These are phyloP conservation scores for Colletotrichum coccodes DNA, from an alignment of 2,329 filamentous ascomycete species.

Conservation along the genomic window DNA sequence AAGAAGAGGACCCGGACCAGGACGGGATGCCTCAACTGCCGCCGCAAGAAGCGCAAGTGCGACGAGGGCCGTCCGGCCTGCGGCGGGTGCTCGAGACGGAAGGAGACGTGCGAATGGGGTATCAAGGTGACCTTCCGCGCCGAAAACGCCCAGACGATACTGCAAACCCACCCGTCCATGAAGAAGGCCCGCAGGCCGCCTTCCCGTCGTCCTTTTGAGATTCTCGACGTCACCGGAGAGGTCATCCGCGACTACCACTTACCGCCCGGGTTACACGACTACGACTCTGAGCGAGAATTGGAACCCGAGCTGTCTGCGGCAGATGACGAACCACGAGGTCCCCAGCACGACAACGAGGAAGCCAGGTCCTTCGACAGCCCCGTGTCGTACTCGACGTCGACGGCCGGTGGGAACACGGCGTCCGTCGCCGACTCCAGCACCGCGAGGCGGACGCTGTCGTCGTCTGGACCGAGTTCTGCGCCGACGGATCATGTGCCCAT, in stretches of 20 bases:
- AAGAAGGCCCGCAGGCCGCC: slow-evolving; percentile 39
- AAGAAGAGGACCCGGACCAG: slow-evolving; percentile 46
- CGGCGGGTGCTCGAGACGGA: slow-evolving; percentile 44
- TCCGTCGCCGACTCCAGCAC: slow-evolving; percentile 8
- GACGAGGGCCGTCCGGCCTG: slow-evolving; percentile 48
- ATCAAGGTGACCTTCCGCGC: slow-evolving; percentile 49
- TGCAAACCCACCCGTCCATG: slow-evolving; percentile 47
- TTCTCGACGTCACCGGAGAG: slow-evolving; percentile 48
- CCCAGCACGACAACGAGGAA: background rate
- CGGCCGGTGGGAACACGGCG: slow-evolving; percentile 4
- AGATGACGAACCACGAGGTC: background rate
- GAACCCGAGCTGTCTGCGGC: background rate
- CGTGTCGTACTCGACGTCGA: slow-evolving; percentile 23
- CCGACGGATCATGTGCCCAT: slow-evolving; percentile 3
- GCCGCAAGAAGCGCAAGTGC: slow-evolving; percentile 51
- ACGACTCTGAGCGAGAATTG: slow-evolving; percentile 21
- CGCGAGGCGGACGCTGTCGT: slow-evolving; percentile 8
- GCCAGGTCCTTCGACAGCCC: slow-evolving; percentile 15
- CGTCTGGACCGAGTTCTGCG: slow-evolving; percentile 4
- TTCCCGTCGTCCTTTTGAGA: slow-evolving; percentile 42
- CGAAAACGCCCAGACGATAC: slow-evolving; percentile 47
- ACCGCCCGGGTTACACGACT: slow-evolving; percentile 32
- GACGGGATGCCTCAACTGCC: slow-evolving; percentile 50
- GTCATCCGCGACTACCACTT: slow-evolving; percentile 48
- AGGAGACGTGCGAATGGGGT: slow-evolving; percentile 48